phyloP scores from a whole-genome alignment of 495 filamentous ascomycete genomes.

The Xylaria grammica region DNA sequence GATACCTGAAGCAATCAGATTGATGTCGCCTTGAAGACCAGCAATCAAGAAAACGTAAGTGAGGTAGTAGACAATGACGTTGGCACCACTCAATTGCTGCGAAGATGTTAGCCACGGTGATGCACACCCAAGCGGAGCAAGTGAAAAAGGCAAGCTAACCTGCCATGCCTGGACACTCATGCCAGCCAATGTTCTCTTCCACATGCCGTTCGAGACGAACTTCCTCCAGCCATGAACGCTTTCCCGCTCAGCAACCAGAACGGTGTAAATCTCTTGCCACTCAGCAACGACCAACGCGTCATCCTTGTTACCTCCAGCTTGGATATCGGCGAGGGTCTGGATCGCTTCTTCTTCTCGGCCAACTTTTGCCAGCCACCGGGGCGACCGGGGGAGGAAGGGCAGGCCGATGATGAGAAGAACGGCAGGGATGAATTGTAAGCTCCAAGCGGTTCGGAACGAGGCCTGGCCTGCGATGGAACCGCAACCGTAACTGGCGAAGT shows the following conservation, averaged over 20 bases:
- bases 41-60: constrained; percentile 77
- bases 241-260: constrained; percentile 63
- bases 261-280: constrained; percentile 70
- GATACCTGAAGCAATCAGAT: constrained; percentile 69
- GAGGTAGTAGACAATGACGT: constrained; percentile 74
- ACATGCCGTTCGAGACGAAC: constrained; percentile 68
- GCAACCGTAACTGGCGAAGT: constrained; percentile 57
- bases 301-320: constrained; percentile 65
- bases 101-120: constrained; percentile 54
- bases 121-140: background rate
- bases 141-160: constrained; percentile 28
- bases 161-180: constrained; percentile 65
- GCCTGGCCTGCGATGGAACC: constrained; percentile 63
- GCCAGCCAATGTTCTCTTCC: constrained; percentile 73
- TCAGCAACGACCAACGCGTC: constrained; percentile 74
- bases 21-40: constrained; percentile 64
- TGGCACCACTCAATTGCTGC: constrained; percentile 73
- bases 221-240: constrained; percentile 60
- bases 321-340: constrained; percentile 69
- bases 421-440: constrained; percentile 71
- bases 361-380: constrained; percentile 73
- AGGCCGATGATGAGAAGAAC: constrained; percentile 67
- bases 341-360: constrained; percentile 72
- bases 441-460: constrained; percentile 76
- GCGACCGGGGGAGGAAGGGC: constrained; percentile 73